phyloP scores from a whole-genome alignment of 805 yeast genomes.

The Teunomyces stri region DNA sequence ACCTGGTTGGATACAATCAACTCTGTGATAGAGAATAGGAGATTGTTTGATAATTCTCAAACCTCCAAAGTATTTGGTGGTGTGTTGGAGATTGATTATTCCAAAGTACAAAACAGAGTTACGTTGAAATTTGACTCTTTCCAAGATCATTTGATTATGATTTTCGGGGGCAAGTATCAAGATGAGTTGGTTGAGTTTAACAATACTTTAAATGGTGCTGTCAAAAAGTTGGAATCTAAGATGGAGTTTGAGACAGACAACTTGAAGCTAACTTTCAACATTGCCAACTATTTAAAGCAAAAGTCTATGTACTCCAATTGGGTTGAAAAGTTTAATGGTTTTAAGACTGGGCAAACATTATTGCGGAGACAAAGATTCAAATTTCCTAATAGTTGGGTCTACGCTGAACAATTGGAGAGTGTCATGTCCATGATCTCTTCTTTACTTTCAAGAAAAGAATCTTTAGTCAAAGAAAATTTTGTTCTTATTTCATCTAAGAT shows the following conservation, averaged over 20 bases:
- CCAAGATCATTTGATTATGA: constrained; percentile 45
- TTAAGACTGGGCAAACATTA: constrained; percentile 30
- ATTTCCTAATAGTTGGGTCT: constrained; percentile 55
- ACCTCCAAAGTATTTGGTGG: constrained; percentile 38
- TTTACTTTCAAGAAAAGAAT: constrained; percentile 32
- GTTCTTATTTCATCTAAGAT: constrained; percentile 44
- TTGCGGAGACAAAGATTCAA: constrained; percentile 44
- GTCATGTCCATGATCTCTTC: constrained; percentile 43
- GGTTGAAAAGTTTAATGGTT: constrained; percentile 13
- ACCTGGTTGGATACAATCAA: constrained; percentile 50
- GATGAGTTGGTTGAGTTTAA: constrained; percentile 27
- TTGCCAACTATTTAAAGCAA: constrained; percentile 26
- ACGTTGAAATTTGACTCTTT: constrained; percentile 56
- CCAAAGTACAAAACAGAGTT: constrained; percentile 53
- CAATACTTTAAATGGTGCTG: constrained; percentile 27
- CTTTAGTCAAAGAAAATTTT: constrained; percentile 38
- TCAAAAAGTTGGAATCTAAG: constrained; percentile 27
- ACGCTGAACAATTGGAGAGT: constrained; percentile 59
- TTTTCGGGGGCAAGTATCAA: constrained; percentile 40
- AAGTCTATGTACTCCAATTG: constrained; percentile 12
- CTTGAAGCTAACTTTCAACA: constrained; percentile 33
- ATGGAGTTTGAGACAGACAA: constrained; percentile 38
- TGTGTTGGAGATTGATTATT: constrained; percentile 40
- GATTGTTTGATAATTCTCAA: constrained; percentile 51
- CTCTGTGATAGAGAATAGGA: constrained; percentile 43